phyloP scores from a whole-genome alignment of 2,329 filamentous ascomycete genomes.

The Cercospora beticola region DNA sequence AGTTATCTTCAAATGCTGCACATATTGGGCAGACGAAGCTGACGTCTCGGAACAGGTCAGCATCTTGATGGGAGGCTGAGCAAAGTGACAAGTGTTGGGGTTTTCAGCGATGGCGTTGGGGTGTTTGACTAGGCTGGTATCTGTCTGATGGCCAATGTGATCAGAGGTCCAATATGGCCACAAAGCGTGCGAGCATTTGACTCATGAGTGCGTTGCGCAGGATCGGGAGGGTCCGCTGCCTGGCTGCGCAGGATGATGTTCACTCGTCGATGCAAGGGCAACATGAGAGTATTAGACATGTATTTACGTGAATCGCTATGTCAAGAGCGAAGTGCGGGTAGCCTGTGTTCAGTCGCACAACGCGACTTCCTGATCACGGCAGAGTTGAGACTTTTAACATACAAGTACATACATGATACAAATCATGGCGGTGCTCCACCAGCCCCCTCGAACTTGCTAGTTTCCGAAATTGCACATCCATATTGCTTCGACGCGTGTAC shows the following conservation, averaged over 20 bases:
- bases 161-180: no score
- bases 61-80: slow-evolving; percentile 30
- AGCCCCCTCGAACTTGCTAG: not conserved
- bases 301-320: not conserved
- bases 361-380: not conserved
- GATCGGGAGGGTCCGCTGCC: no score
- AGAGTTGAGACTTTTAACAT: not conserved
- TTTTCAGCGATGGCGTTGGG: slow-evolving; percentile 29
- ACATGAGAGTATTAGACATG: not conserved
- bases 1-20: slow-evolving; percentile 35
- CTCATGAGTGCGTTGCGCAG: no score
- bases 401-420: not conserved
- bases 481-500: not conserved
- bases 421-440: not conserved
- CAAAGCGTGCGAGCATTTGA: no score
- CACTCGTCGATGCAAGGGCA: no score
- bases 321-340: not conserved
- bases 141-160: no score
- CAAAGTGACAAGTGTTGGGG: not conserved
- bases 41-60: slow-evolving; percentile 25
- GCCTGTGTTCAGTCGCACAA: not conserved
- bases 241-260: no score
- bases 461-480: not conserved
- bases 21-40: not conserved
- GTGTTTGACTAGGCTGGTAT: not conserved